Base-by-base conservation (phyloP, 805 yeast species). In the Saccharomyces jurei region DNA sequence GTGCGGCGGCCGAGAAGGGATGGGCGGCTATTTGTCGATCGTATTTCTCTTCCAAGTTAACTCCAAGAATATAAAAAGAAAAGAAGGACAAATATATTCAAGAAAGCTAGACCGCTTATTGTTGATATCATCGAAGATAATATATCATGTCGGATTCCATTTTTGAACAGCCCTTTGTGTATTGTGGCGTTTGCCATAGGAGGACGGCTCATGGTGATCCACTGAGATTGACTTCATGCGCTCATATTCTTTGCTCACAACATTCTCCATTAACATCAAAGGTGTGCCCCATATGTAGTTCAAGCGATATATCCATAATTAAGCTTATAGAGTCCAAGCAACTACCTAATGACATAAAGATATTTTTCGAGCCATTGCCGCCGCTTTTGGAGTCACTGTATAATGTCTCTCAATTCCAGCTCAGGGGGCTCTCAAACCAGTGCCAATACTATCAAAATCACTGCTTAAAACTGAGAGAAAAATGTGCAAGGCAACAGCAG, bases 211-310 rank as follows among this genome's bases (percentile, higher is more conserved):
- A 48, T 21, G 63, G 54, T 2, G 62, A 59, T n/a, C 64, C 63
- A 0, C 61, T 73, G 25, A 60, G 59, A 46, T 53, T 73, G 49
- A 72, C 74, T 0, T 71, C 75, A 2, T 73, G 77, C 61, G 76
- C 75, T 3, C 76, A 73, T 56, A 62, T 68, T 1, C 56, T 73
- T 22, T 73, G 77, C 49, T 59, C 63, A 2, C 63, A 64, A 13
- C 75, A 73, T 57, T 49, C 61, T 44, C 47, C 48, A 28, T 13
- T 47, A 1, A 36, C 44, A 2, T 44, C 36, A 5, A 55, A 51
- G n/a, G 26, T 41, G 1, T 64, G 69, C 41, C 57, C 65, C 4
- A 46, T 61, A 27, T 66, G 69, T 46, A 41, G 56, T 13, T 59
- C 60, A 2, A 44, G 32, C 17, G 64, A 63, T 52, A 58, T 63